Evolutionary conservation across 345 rosid genomes (phyloP).

Genomic region (Moringa oleifera): DNA sequence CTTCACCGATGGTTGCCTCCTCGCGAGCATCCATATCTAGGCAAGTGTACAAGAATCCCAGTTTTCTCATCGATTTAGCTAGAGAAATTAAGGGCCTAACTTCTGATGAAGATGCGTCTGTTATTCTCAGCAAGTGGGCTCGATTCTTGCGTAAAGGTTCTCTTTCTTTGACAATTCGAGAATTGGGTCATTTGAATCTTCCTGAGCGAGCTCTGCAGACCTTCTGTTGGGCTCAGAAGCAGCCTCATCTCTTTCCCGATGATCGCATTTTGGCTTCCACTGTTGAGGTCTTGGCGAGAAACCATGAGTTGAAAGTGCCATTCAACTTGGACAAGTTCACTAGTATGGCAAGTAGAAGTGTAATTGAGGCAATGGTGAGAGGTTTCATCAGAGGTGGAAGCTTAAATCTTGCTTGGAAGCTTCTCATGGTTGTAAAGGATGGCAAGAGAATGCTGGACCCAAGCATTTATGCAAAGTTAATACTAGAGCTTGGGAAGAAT

Average conservation of each 20-base stretch:
- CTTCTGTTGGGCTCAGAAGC: conserved; percentile 77
- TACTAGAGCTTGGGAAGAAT: conserved; percentile 62
- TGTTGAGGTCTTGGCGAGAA: conserved; percentile 66
- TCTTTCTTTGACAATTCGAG: conserved; percentile 59
- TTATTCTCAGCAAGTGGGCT: conserved; percentile 46
- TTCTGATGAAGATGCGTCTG: conserved; percentile 44
- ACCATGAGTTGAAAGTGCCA: conserved; percentile 54
- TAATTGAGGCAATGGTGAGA: conserved; percentile 78
- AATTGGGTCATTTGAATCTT: conserved; percentile 75
- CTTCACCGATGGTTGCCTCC: conserved; percentile 16
- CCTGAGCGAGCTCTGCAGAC: conserved; percentile 81
- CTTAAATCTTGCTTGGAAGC: conserved; percentile 63
- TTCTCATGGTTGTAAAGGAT: conserved; percentile 45
- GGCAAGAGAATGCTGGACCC: conserved; percentile 59
- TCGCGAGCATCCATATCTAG: conserved; percentile 37
- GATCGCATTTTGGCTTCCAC: conserved; percentile 60
- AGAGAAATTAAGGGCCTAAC: conserved; percentile 48
- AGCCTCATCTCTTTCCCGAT: conserved; percentile 60
- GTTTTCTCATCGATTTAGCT: conserved; percentile 60
- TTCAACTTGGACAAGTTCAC: conserved; percentile 42
- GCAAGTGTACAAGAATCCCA: conserved; percentile 50
- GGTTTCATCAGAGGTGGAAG: conserved; percentile 68
- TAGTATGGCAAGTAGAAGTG: conserved; percentile 48
- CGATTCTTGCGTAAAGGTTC: conserved; percentile 75
- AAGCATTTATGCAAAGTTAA: conserved; percentile 61